Conservation (phyloP, 768 basidiomycete genomes). For the Pleurotus tuber-regium region DNA sequence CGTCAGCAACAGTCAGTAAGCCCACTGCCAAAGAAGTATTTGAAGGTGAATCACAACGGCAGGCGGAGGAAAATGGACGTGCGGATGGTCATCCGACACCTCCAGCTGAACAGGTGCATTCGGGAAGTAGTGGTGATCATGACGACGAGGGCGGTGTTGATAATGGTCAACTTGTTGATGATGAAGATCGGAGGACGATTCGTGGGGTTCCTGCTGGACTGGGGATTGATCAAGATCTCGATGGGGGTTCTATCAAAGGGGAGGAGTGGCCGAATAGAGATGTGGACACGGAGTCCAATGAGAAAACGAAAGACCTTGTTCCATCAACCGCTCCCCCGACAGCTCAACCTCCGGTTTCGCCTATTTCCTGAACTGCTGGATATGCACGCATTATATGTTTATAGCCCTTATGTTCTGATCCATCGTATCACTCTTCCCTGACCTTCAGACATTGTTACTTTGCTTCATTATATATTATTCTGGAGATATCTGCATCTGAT, state of each 20-base stretch:
- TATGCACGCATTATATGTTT: too few relatives aligned
- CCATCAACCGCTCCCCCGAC: neutral
- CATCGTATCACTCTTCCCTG: too few relatives aligned
- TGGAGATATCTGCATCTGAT: too few relatives aligned
- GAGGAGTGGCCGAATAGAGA: neutral
- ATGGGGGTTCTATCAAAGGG: constrained; percentile 9
- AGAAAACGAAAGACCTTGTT: neutral
- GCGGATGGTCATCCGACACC: neutral
- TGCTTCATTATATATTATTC: too few relatives aligned
- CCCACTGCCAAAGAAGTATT: constrained; percentile 14
- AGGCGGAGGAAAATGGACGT: neutral
- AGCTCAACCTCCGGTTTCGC: neutral
- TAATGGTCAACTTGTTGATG: constrained; percentile 26
- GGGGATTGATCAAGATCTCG: constrained; percentile 8
- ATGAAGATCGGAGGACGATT: constrained; percentile 45
- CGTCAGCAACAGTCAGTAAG: constrained; percentile 9
- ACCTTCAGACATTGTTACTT: too few relatives aligned
- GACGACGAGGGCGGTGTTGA: neutral
- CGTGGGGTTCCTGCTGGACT: constrained; percentile 30
- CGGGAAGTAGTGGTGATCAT: neutral
- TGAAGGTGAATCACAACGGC: neutral
- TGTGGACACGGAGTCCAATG: neutral
- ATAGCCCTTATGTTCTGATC: too few relatives aligned
- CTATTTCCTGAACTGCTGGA: too few relatives aligned
- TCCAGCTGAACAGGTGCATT: neutral